Base-by-base conservation (phyloP, 345 rosid genomes). In the Camelina hispida region DNA sequence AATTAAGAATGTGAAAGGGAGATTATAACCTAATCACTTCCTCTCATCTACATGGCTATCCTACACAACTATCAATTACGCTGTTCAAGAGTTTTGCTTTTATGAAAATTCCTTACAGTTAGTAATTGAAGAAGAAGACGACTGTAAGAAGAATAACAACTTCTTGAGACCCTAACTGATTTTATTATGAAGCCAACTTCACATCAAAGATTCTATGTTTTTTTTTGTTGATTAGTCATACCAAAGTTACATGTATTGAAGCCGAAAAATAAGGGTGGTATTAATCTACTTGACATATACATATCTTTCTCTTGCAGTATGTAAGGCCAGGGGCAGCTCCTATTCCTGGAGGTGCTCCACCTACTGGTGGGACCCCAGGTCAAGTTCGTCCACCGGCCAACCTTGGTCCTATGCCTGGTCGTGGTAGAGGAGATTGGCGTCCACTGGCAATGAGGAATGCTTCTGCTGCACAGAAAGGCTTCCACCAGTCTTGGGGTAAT, bases 381-480 rank as follows among this genome's bases (percentile, higher is more conserved):
- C 98, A 89, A 84, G 81, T 84, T 75, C 98, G 93, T 69, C 99
- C 97, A 62, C 84, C 84, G 14, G 76, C 79, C 17, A 89, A 80
- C 73, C 68, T 85, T 78, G 90, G 80, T 79, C 82, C 85, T 42
- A 74, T 80, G 79, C 80, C 85, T 83, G 98, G 96, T 73, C 94
- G 98, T 69, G 98, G 97, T 54, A 91, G 98, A 81, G 96, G 97
- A 77, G 99, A 96, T 47, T 90, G 96, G 98, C 88, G 98, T 65
- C 91, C 92, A 62, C 15, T 71, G 62, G 98, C 91, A 76, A 82
- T 85, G 76, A 90, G 89, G 83, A 76, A 75, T 84, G 88, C 78
- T 80, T 73, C 90, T 73, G 61, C 85, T 48, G 73, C 89, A 85
- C 99, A 89, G 80, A 96, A 93, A 80, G 82, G 88, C 74, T 87